phyloP scores from a whole-genome alignment of 1,284 basidiomycete genomes.

The Xerocomus nothofagi region DNA sequence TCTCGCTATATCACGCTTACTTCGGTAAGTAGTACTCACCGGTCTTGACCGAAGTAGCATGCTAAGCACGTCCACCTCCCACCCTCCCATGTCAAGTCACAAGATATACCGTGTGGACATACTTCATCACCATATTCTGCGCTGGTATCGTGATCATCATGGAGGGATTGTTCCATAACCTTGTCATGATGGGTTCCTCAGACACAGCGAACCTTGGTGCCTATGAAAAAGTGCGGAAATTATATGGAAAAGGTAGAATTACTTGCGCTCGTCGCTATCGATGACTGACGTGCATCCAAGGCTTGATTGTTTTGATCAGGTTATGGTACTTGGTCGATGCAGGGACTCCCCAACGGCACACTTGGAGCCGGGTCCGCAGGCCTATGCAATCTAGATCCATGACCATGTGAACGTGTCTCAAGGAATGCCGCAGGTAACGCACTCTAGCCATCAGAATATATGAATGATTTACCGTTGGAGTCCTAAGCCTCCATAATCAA shows the following conservation, averaged over 20 bases:
- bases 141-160: conserved; percentile 9
- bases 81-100: conserved; percentile 7
- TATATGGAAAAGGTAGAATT: conserved; percentile 21
- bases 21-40: conserved; percentile 19
- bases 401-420: conserved; percentile 12
- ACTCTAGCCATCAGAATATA: not conserved
- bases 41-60: not conserved
- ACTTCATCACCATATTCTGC: conserved; percentile 27
- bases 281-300: conserved; percentile 12
- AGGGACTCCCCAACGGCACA: not conserved
- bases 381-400: conserved; percentile 14
- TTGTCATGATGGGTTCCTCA: conserved; percentile 9
- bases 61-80: not conserved
- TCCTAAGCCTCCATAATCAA: not conserved
- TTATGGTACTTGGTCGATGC: conserved; percentile 23
- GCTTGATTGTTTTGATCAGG: conserved; percentile 15
- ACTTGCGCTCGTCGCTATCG: not conserved
- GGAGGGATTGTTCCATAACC: conserved; percentile 26
- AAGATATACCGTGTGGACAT: conserved; percentile 17
- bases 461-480: not conserved
- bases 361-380: not conserved
- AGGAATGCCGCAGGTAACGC: not conserved
- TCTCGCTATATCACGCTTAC: conserved; percentile 21
- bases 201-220: conserved; percentile 21
- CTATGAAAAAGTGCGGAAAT: conserved; percentile 15